phyloP scores from a whole-genome alignment of 495 filamentous ascomycete species.

The Astrothelium macrocarpum region DNA sequence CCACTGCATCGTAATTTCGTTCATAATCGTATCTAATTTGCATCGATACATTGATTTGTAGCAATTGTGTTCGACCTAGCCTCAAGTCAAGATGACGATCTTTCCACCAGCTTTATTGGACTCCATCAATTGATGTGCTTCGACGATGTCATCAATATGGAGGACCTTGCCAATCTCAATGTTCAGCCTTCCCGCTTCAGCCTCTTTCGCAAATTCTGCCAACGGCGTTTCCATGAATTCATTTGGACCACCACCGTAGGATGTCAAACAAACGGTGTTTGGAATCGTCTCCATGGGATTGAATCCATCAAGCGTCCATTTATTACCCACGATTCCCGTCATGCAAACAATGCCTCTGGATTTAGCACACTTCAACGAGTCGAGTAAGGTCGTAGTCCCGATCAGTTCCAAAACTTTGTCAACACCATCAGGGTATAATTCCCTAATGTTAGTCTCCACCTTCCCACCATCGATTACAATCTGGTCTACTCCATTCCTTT shows the following conservation, averaged over 20 bases:
- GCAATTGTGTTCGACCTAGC: not conserved
- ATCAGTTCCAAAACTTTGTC: constrained; percentile 45
- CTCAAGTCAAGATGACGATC: constrained; percentile 24
- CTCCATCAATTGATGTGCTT: constrained; percentile 36
- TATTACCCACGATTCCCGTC: constrained; percentile 43
- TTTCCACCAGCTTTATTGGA: constrained; percentile 26
- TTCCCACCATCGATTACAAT: constrained; percentile 36
- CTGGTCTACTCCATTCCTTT: constrained; percentile 33
- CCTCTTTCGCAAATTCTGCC: constrained; percentile 35
- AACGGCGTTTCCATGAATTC: constrained; percentile 42
- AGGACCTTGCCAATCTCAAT: constrained; percentile 40
- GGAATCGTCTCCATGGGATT: constrained; percentile 40
- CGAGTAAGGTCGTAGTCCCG: constrained; percentile 33
- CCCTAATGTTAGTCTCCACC: constrained; percentile 30
- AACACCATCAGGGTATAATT: constrained; percentile 28
- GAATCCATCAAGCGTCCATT: constrained; percentile 38
- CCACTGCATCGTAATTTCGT: constrained; percentile 2
- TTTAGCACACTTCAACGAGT: constrained; percentile 36
- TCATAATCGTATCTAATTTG: not conserved
- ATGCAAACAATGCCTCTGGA: constrained; percentile 40
- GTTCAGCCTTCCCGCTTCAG: constrained; percentile 32
- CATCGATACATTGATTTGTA: not conserved
- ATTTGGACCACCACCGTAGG: constrained; percentile 35
- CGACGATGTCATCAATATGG: constrained; percentile 41
- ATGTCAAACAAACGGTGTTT: constrained; percentile 36